Percentiles rank a stretch among this genome's conserved stretches.
phyloP scores from a whole-genome alignment of 148 eudicot genomes.

The Camellia japonica region DNA sequence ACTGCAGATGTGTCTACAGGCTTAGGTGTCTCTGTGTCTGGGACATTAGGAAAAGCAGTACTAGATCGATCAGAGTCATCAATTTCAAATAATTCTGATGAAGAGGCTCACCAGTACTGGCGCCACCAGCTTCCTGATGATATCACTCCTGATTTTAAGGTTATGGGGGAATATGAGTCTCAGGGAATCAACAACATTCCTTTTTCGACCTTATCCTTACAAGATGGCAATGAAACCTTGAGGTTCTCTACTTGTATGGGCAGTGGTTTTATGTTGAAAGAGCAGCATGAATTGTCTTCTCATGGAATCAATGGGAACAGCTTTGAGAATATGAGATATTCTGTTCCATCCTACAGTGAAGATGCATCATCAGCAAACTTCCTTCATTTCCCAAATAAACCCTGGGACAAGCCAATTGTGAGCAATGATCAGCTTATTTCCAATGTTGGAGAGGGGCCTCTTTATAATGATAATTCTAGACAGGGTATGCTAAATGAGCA shows the following conservation, averaged over 20 bases:
- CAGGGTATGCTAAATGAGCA: constrained; percentile 46
- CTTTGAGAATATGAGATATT: constrained; percentile 44
- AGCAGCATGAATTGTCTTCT: constrained; percentile 40
- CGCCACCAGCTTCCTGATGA: constrained; percentile 91
- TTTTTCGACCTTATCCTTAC: constrained; percentile 62
- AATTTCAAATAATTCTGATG: constrained; percentile 71
- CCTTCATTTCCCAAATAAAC: constrained; percentile 36
- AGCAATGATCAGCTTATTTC: constrained; percentile 46
- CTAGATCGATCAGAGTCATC: constrained; percentile 76
- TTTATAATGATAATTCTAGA: constrained; percentile 34
- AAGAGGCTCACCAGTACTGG: constrained; percentile 91
- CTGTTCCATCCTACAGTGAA: constrained; percentile 46
- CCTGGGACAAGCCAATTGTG: constrained; percentile 59
- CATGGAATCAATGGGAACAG: constrained; percentile 42
- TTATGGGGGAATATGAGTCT: constrained; percentile 51
- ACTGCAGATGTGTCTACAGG: constrained; percentile 31
- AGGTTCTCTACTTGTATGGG: constrained; percentile 44
- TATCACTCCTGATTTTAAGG: constrained; percentile 88
- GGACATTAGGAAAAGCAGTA: constrained; percentile 51
- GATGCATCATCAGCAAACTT: constrained; percentile 47
- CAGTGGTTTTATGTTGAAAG: constrained; percentile 43
- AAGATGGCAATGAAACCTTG: constrained; percentile 37
- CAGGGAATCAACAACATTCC: constrained; percentile 49
- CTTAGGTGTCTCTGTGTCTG: constrained; percentile 31
- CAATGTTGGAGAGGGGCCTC: constrained; percentile 38